These are phyloP conservation scores for Cordyceps fumosorosea DNA, from an alignment of 2,329 filamentous ascomycete genomes.

Conservation along the genomic window DNA sequence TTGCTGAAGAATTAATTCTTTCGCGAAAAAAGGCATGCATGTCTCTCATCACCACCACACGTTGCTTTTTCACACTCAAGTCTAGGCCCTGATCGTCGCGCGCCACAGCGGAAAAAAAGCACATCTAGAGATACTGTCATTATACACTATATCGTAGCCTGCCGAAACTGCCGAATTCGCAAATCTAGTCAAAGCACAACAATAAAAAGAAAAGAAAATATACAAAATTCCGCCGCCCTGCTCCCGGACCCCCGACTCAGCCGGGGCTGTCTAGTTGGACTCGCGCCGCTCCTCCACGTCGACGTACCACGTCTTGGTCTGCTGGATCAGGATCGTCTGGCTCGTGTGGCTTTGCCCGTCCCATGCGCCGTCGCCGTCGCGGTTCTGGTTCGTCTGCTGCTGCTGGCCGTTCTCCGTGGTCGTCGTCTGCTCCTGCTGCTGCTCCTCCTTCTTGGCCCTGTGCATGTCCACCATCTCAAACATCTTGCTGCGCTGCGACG, in stretches of 20 bases:
- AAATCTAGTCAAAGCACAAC: neutral
- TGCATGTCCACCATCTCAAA: constrained; percentile 13
- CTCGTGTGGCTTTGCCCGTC: constrained; percentile 12
- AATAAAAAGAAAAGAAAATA: neutral
- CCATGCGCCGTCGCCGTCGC: constrained; percentile 5
- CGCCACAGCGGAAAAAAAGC: neutral
- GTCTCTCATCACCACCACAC: neutral
- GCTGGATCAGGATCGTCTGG: constrained; percentile 13
- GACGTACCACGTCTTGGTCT: constrained; percentile 13
- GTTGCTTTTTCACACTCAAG: neutral
- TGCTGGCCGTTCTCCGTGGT: neutral
- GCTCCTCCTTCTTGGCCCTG: neutral
- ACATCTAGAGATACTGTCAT: neutral
- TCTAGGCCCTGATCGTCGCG: neutral
- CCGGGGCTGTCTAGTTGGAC: neutral
- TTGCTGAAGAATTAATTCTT: neutral
- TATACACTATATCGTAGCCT: neutral
- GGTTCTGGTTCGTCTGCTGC: neutral
- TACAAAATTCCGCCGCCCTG: neutral
- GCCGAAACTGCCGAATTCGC: neutral
- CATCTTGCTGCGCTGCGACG: constrained; percentile 11
- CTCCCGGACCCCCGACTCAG: neutral
- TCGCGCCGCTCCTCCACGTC: constrained; percentile 9
- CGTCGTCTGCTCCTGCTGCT: neutral
- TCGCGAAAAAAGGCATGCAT: no score